Conservation (phyloP, 2,329 filamentous ascomycete genomes). For the Trichoderma koningii region DNA sequence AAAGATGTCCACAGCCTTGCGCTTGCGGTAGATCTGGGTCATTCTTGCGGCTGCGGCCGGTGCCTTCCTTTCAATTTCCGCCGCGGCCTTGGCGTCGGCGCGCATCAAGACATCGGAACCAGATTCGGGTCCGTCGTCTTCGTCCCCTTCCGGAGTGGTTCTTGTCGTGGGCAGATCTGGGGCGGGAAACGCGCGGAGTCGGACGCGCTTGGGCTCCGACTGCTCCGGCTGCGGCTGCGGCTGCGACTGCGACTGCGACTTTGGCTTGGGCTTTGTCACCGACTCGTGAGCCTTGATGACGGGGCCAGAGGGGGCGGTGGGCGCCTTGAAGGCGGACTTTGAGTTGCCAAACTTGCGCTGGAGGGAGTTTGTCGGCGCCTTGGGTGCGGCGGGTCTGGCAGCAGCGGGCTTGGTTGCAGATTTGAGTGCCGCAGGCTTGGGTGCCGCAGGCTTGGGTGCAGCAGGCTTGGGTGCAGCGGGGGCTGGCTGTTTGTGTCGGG, state of each 20-base stretch:
- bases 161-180: neutral
- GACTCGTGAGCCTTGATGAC: neutral
- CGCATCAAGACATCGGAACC: neutral
- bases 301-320: slow-evolving; percentile 7
- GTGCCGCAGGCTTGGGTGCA: neutral
- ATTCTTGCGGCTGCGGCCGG: neutral
- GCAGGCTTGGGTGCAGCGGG: slow-evolving; percentile 20
- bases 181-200: too few relatives aligned
- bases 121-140: neutral
- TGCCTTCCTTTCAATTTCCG: neutral
- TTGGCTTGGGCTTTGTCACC: too few relatives aligned
- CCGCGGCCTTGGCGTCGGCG: neutral
- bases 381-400: neutral
- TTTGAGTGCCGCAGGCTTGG: slow-evolving; percentile 12
- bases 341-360: slow-evolving; percentile 22
- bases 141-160: neutral
- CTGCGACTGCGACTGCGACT: neutral
- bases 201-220: too few relatives aligned
- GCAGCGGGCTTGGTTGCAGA: slow-evolving; percentile 21
- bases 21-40: slow-evolving; percentile 39
- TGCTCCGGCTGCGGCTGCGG: neutral
- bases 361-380: slow-evolving; percentile 7
- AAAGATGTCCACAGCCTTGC: slow-evolving; percentile 53
- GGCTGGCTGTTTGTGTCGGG: slow-evolving; percentile 17
- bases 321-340: slow-evolving; percentile 10